phyloP scores from a whole-genome alignment of 2,329 filamentous ascomycete species.

The Mycosphaerella arachidis region DNA sequence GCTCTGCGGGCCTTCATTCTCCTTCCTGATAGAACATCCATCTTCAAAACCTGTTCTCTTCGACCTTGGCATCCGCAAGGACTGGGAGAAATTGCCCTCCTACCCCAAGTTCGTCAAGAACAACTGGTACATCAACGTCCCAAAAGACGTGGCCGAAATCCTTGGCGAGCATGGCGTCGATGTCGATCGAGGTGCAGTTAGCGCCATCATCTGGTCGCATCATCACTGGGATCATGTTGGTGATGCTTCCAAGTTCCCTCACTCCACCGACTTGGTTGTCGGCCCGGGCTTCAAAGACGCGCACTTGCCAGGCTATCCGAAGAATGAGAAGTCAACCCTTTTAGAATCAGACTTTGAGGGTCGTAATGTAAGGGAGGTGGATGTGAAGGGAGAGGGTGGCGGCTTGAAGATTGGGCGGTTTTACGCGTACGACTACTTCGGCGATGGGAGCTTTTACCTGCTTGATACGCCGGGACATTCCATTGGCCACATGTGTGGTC shows the following conservation, averaged over 20 bases:
- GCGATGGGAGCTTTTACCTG: constrained; percentile 54
- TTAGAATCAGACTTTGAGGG: constrained; percentile 40
- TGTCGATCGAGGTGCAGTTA: constrained; percentile 35
- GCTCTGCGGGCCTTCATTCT: constrained; percentile 40
- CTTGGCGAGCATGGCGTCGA: constrained; percentile 38
- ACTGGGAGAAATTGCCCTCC: constrained; percentile 40
- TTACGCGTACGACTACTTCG: constrained; percentile 51
- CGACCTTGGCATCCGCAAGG: constrained; percentile 46
- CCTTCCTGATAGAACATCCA: constrained; percentile 48
- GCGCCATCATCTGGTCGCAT: constrained; percentile 33
- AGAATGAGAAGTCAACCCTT: constrained; percentile 37
- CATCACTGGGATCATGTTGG: constrained; percentile 37
- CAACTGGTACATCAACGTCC: constrained; percentile 37
- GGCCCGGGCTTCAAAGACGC: constrained; percentile 45
- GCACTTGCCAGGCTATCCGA: constrained; percentile 45
- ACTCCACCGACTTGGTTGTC: constrained; percentile 42
- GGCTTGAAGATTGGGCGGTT: constrained; percentile 44
- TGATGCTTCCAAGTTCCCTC: constrained; percentile 42
- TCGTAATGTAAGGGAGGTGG: constrained; percentile 36
- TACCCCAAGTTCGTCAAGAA: constrained; percentile 29
- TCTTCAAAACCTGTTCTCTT: constrained; percentile 42
- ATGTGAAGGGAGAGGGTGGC: constrained; percentile 33
- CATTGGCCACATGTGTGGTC: constrained; percentile 47
- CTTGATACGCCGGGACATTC: constrained; percentile 52
- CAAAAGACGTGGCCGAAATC: constrained; percentile 42